phyloP scores from a whole-genome alignment of 2,329 filamentous ascomycete genomes.

The Myrmaecium sp. region DNA sequence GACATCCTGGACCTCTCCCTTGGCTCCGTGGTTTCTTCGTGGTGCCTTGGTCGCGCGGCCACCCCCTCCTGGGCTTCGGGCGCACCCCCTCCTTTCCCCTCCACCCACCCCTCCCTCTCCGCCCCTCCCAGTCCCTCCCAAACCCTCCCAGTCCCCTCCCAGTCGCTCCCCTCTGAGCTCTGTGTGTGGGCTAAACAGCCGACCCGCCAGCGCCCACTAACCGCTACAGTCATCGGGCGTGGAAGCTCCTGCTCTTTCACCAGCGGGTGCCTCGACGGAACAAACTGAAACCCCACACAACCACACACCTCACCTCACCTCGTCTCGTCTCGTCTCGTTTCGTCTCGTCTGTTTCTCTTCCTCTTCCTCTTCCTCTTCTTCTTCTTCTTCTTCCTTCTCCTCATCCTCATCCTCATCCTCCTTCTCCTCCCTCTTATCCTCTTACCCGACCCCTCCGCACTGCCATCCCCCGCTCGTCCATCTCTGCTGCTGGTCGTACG shows the following conservation, averaged over 20 bases:
- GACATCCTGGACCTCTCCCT: no score
- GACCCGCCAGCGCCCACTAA: no score
- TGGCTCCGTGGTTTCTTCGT: no score
- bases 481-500: slow-evolving; percentile 3
- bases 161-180: no score
- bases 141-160: slow-evolving; percentile 17
- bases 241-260: no score
- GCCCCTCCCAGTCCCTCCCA: slow-evolving; percentile 5
- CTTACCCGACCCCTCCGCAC: slow-evolving; percentile 2
- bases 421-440: slow-evolving; percentile 1
- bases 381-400: slow-evolving; percentile 21
- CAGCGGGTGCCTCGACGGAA: not conserved
- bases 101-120: no score
- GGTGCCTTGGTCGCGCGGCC: no score
- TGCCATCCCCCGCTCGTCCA: slow-evolving; percentile 1
- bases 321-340: slow-evolving; percentile 11
- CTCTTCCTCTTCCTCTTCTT: slow-evolving; percentile 16
- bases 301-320: slow-evolving; percentile 9
- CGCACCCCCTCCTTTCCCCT: no score
- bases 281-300: slow-evolving; percentile 6
- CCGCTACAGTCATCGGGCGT: no score
- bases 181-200: no score
- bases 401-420: slow-evolving; percentile 7
- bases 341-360: slow-evolving; percentile 18
- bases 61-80: no score